Evolutionary conservation across 2,329 filamentous ascomycete genomes (phyloP).

Genomic region (Dactylellina parvicollis): DNA sequence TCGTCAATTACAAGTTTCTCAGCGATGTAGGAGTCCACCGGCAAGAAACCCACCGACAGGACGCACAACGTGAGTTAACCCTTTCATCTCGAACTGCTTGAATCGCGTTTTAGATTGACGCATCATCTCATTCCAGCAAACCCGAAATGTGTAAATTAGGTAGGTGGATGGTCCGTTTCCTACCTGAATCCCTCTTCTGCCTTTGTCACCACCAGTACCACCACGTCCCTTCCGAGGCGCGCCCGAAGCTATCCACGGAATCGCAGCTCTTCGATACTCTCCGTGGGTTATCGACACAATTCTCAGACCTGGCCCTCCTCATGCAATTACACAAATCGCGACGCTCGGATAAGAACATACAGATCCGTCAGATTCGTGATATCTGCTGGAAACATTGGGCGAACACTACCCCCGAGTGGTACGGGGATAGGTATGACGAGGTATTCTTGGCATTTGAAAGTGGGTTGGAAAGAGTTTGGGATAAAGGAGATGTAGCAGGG

Average conservation of each 20-base stretch:
- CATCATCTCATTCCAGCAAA: too few relatives aligned
- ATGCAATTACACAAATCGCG: neutral
- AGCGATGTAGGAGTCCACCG: too few relatives aligned
- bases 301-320: neutral
- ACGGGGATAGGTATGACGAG: neutral
- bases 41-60: too few relatives aligned
- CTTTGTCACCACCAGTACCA: neutral
- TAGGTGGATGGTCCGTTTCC: neutral
- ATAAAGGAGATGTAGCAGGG: slow-evolving; percentile 8
- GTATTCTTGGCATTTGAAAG: neutral
- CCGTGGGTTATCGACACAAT: neutral
- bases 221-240: neutral
- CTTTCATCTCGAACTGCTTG: too few relatives aligned
- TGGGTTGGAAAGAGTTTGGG: slow-evolving; percentile 5
- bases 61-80: too few relatives aligned
- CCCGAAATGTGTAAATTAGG: too few relatives aligned
- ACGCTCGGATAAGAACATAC: neutral
- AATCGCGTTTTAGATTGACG: too few relatives aligned
- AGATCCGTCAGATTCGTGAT: neutral
- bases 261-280: neutral
- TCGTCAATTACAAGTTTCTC: too few relatives aligned
- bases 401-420: neutral
- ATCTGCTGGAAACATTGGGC: neutral
- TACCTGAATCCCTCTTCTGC: neutral
- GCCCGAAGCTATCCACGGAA: neutral